Evolutionary conservation across 306 rosid genomes (phyloP).

Genomic region (Betula pendula): DNA sequence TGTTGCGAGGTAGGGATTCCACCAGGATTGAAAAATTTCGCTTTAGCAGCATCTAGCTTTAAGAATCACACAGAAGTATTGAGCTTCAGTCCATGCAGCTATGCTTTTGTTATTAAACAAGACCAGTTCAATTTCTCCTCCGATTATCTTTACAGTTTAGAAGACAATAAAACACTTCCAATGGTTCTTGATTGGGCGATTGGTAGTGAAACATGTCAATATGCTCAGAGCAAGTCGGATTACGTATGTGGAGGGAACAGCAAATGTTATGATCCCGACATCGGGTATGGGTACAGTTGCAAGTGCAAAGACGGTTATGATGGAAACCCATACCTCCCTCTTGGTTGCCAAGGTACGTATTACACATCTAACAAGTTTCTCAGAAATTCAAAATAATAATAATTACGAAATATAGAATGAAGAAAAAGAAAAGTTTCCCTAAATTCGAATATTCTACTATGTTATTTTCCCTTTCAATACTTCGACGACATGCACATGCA

Average conservation of each 20-base stretch:
- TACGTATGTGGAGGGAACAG: neutral
- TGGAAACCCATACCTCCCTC: neutral
- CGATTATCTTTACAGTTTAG: too few species aligned
- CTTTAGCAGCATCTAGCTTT: neutral
- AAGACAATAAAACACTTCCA: too few species aligned
- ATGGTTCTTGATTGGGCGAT: neutral
- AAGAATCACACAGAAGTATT: neutral
- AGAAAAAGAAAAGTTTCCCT: too few species aligned
- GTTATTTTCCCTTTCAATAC: too few species aligned
- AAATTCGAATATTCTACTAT: too few species aligned
- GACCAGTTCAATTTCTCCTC: too few species aligned
- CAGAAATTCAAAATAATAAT: too few species aligned
- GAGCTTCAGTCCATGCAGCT: constrained; percentile 5
- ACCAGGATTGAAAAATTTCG: neutral
- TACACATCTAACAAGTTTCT: too few species aligned
- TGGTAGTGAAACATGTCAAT: neutral
- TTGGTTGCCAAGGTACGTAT: neutral
- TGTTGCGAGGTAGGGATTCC: constrained; percentile 11
- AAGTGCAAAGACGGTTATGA: neutral
- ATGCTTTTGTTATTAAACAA: neutral
- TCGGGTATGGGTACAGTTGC: neutral
- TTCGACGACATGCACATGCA: too few species aligned
- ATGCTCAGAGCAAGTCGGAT: neutral
- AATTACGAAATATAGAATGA: too few species aligned
- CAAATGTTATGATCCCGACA: neutral